These are phyloP conservation scores for Didymellaceae sp. DNA, from an alignment of 2,329 filamentous ascomycete genomes.

Conservation along the genomic window DNA sequence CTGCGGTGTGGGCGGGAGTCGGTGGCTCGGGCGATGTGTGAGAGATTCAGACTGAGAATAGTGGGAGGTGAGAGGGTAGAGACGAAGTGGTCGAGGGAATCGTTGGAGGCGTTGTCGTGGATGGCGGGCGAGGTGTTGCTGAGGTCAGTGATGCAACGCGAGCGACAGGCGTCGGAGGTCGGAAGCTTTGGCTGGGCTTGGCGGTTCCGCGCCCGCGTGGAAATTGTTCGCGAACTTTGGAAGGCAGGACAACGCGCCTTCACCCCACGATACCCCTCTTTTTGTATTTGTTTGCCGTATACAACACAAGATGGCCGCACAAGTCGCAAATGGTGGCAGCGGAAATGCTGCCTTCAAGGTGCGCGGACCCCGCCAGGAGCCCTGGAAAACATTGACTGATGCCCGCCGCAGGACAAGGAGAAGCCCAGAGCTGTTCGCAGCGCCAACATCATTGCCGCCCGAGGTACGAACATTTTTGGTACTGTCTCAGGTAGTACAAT, in stretches of 20 bases:
- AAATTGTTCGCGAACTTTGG: conserved; percentile 37
- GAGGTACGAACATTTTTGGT: conserved; percentile 66
- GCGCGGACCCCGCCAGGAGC: conserved; percentile 14
- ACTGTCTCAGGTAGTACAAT: conserved; percentile 25
- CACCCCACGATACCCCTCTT: conserved; percentile 32
- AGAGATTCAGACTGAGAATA: not conserved
- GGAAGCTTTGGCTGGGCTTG: conserved; percentile 23
- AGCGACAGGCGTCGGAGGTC: conserved; percentile 32
- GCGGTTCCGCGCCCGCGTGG: conserved; percentile 28
- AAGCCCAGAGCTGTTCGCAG: conserved; percentile 97
- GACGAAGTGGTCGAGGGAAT: not conserved
- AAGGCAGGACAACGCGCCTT: conserved; percentile 33
- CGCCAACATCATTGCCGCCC: conserved; percentile 94
- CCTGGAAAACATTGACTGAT: conserved; percentile 51
- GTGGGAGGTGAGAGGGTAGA: not conserved
- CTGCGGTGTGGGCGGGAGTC: conserved; percentile 37
- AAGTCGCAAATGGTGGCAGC: conserved; percentile 47
- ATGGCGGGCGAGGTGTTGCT: conserved; percentile 8
- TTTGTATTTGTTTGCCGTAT: conserved; percentile 20
- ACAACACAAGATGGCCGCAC: conserved; percentile 42
- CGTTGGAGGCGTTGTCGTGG: conserved; percentile 10
- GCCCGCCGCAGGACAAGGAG: conserved; percentile 74
- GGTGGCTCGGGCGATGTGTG: conserved; percentile 1
- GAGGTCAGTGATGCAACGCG: conserved; percentile 19
- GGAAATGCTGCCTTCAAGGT: conserved; percentile 73